Evolutionary conservation across 306 rosid genomes (phyloP), one percentile per base, ranked within the genome.

Genomic region (Rubus idaeus): DNA sequence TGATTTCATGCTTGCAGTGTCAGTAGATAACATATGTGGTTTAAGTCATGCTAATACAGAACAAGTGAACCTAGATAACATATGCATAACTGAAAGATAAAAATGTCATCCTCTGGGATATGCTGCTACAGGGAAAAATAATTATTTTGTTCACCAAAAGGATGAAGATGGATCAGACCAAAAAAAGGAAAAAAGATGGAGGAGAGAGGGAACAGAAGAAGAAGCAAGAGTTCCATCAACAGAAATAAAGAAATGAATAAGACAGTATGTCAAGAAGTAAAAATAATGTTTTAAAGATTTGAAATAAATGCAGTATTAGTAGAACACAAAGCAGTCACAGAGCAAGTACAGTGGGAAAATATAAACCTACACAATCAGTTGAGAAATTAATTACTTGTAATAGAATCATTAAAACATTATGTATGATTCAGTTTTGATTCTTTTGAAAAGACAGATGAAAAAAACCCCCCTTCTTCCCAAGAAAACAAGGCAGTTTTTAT

Each of bases 371-470:
- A 49, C 1, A 3, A 5, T 6, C 30, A 64, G 16, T 49, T 65
- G 37, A 35, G 7, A 46, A 23, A 58, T 49, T 35, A 41, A 12
- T 52, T 53, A 51, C 53, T 64, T 35, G 63, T 20, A 21, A 45
- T 2, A 30, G 20, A 47, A 18, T 47, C 37, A 30, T 63, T 51
- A 14, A 18, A 5, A 61, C 67, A 61, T 61, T 61, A 8, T 61
- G 67, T 30, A 35, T 17, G 60, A 16, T 30, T 50, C 8, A 9
- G 75, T 30, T 16, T 53, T 30, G 35, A 30, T 30, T 30, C 35
- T 30, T 30, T 30, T 23, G 17, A 23, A 26, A 74, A 74, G 77
- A 46, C 60, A 30, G 60, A 62, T 75, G 58, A 45, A 46, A 74
- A 47, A 37, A 3, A 16, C 5, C 68, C 71, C 26, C 26, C 6